Conservation (phyloP, 331 rosid species). For the Quercus phellos region DNA sequence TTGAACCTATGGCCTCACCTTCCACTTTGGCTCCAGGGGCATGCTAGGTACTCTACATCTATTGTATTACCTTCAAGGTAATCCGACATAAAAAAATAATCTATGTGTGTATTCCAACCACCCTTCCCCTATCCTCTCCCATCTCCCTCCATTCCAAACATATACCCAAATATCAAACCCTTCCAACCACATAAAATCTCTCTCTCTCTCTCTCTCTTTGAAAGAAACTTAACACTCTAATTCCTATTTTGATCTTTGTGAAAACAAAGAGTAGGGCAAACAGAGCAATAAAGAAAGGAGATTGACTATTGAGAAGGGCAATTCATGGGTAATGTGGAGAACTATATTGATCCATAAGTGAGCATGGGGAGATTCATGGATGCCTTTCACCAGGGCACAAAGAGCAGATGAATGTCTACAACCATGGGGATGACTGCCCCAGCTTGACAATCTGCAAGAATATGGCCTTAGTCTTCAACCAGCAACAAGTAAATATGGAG, state of each 20-base stretch:
- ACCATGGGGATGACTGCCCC: background rate
- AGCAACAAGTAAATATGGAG: background rate
- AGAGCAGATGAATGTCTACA: background rate
- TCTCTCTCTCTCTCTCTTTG: background rate
- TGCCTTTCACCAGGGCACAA: background rate
- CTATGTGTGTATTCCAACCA: background rate
- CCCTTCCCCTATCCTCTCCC: too few species aligned
- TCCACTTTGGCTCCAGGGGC: background rate
- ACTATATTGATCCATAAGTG: background rate
- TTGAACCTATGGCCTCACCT: too few species aligned
- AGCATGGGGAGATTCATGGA: background rate
- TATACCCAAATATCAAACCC: background rate
- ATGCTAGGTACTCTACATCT: background rate
- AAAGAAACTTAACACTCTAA: background rate
- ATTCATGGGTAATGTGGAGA: background rate
- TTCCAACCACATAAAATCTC: background rate
- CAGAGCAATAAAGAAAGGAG: background rate
- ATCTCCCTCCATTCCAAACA: too few species aligned
- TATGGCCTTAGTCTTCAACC: background rate
- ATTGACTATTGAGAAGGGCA: background rate
- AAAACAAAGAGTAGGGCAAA: background rate
- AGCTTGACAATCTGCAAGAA: background rate
- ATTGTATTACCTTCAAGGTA: background rate
- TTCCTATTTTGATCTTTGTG: background rate
- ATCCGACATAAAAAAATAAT: background rate